A percentile compares a stretch with the other conserved stretches of the same genome.
Evolutionary conservation across 177 flowering plant species (phyloP).

Genomic region (Vitis hybrid): DNA sequence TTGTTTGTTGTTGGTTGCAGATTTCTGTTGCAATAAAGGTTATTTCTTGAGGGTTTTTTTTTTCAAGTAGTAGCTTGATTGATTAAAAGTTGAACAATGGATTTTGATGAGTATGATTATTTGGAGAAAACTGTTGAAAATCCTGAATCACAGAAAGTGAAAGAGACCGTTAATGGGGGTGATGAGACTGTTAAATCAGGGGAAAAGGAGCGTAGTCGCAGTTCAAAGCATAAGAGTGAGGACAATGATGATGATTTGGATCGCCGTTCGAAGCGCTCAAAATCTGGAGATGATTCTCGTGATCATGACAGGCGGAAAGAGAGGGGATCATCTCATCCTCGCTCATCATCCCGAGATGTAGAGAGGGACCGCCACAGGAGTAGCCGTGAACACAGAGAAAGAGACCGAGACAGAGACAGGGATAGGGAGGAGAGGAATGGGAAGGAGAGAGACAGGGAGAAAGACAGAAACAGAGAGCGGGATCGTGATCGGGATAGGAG

Average conservation of each 20-base stretch:
- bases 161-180: constrained; percentile 47
- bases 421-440: constrained; percentile 32
- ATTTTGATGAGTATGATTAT: constrained; percentile 82
- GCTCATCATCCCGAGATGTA: constrained; percentile 47
- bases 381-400: constrained; percentile 49
- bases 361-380: constrained; percentile 55
- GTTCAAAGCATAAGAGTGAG: constrained; percentile 54
- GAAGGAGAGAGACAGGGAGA: constrained; percentile 36
- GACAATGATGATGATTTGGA: constrained; percentile 41
- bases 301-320: constrained; percentile 43
- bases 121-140: constrained; percentile 72
- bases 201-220: constrained; percentile 39
- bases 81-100: constrained; percentile 34
- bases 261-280: constrained; percentile 45
- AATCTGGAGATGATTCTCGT: constrained; percentile 54
- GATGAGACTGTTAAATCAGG: constrained; percentile 35
- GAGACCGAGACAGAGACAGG: constrained; percentile 35
- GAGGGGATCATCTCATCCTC: constrained; percentile 40
- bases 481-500: constrained; percentile 23
- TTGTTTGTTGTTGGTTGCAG: neutral
- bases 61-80: constrained; percentile 1
- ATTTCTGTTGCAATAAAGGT: neutral
- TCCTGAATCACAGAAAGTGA: constrained; percentile 41
- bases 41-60: neutral
- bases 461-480: constrained; percentile 28